These are phyloP conservation scores for Linum tenue DNA, from an alignment of 345 rosid genomes.

Conservation along the genomic window DNA sequence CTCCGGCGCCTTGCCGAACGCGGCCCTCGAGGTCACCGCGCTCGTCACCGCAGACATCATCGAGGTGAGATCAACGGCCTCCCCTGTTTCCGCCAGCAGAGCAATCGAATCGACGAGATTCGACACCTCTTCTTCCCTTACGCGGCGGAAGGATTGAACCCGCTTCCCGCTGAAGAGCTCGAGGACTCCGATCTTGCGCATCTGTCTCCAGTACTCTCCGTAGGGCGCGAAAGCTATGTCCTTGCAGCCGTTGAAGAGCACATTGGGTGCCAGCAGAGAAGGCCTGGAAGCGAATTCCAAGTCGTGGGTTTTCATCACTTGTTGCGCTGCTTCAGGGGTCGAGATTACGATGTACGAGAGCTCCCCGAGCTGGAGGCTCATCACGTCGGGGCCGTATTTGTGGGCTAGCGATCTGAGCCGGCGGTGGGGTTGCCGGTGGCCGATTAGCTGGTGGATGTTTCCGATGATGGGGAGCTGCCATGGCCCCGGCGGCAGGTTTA, in stretches of 20 bases:
- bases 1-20: background rate
- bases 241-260: background rate
- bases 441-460: background rate
- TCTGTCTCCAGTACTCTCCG: conserved; percentile 9
- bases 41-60: background rate
- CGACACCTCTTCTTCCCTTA: conserved; percentile 5
- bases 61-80: background rate
- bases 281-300: background rate
- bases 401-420: background rate
- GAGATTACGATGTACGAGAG: background rate
- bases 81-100: background rate
- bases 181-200: background rate
- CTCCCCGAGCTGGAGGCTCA: background rate
- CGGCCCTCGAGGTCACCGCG: background rate
- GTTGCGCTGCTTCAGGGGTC: background rate
- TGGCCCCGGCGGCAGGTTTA: background rate
- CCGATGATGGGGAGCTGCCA: no score
- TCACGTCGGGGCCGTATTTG: conserved; percentile 6
- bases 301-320: conserved; percentile 1
- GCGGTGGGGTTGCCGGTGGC: background rate
- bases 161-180: conserved; percentile 4
- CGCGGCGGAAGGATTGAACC: background rate
- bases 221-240: conserved; percentile 2
- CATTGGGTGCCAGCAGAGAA: background rate
- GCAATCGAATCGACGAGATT: background rate